Conservation (phyloP, 441 rosid species). For the Eugenia klotzschiana region DNA sequence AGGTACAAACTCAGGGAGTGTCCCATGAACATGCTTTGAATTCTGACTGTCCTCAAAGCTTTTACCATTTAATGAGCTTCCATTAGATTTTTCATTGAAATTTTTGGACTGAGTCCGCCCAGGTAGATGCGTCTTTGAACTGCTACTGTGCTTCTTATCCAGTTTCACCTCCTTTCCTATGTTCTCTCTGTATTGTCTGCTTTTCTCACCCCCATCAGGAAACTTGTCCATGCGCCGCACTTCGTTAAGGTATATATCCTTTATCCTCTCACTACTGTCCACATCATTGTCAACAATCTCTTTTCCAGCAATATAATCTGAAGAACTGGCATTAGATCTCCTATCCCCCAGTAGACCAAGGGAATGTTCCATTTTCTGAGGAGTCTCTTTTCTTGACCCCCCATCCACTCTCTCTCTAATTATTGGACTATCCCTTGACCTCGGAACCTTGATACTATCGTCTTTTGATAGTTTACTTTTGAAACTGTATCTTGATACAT, state of each 20-base stretch:
- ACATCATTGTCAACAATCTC: constrained; percentile 28
- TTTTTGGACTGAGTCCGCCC: constrained; percentile 5
- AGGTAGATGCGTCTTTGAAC: constrained; percentile 6
- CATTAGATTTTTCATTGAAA: constrained; percentile 8
- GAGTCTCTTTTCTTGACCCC: constrained; percentile 2
- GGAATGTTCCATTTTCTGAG: constrained; percentile 4
- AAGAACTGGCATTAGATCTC: background rate
- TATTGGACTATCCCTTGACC: constrained; percentile 17
- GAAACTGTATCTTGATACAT: constrained; percentile 11
- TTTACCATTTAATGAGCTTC: constrained; percentile 14
- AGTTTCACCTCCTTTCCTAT: constrained; percentile 5
- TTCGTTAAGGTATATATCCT: constrained; percentile 21
- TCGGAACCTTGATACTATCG: constrained; percentile 6
- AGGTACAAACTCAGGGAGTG: constrained; percentile 14
- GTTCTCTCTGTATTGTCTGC: background rate
- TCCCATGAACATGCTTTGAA: constrained; percentile 2
- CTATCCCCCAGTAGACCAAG: constrained; percentile 2
- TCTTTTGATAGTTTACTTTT: constrained; percentile 12
- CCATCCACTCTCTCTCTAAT: constrained; percentile 12
- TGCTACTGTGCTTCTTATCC: background rate
- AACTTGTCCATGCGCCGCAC: constrained; percentile 4
- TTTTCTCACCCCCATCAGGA: constrained; percentile 1
- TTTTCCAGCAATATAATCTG: constrained; percentile 4
- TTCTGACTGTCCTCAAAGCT: constrained; percentile 5
- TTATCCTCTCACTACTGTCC: constrained; percentile 13